These are phyloP conservation scores for Spathaspora passalidarum DNA, from an alignment of 805 yeast genomes.

Conservation along the genomic window DNA sequence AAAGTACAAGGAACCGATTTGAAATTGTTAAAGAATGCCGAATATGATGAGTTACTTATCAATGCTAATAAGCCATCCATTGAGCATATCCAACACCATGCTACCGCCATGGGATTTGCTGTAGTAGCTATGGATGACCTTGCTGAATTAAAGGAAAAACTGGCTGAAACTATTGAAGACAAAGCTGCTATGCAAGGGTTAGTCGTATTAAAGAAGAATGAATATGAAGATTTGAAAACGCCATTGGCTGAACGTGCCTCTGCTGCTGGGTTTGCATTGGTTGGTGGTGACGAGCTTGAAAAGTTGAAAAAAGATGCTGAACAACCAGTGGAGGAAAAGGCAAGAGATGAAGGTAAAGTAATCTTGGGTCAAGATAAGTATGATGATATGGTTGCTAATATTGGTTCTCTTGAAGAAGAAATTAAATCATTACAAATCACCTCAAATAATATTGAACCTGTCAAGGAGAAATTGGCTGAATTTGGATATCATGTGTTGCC, in stretches of 20 bases:
- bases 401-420: conserved; percentile 1
- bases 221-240: conserved; percentile 9
- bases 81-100: conserved; percentile 22
- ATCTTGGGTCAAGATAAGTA: conserved; percentile 14
- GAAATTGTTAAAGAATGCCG: conserved; percentile 15
- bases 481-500: conserved; percentile 41
- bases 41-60: conserved; percentile 29
- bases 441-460: background rate
- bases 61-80: conserved; percentile 27
- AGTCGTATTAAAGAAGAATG: conserved; percentile 15
- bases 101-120: conserved; percentile 25
- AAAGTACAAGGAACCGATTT: conserved; percentile 10
- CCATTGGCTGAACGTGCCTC: conserved; percentile 7
- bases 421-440: background rate
- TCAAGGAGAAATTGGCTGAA: conserved; percentile 1
- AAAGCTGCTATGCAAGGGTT: conserved; percentile 17
- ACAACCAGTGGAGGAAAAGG: conserved; percentile 11
- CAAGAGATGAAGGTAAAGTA: conserved; percentile 13
- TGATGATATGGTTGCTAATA: conserved; percentile 5
- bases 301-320: conserved; percentile 9
- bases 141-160: conserved; percentile 10
- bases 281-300: conserved; percentile 13
- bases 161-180: conserved; percentile 13
- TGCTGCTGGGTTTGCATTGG: conserved; percentile 9
- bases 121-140: conserved; percentile 25